Base-by-base conservation (phyloP, 2,329 filamentous ascomycete genomes). In the Stagonosporopsis cucurbitacearum region DNA sequence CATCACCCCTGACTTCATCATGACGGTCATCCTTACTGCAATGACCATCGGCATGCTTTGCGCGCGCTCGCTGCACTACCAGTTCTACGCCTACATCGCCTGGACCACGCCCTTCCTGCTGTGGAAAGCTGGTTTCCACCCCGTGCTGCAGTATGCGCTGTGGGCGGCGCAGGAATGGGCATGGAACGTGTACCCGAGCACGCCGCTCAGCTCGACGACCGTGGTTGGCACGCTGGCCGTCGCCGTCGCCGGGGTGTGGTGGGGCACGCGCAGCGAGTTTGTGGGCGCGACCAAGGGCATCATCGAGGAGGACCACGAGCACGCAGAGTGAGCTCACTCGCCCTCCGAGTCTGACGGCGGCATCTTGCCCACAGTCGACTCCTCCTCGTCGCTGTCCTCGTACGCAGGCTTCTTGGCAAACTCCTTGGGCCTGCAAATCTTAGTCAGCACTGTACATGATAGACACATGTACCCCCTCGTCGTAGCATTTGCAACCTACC, bases 141-240 rank as follows among this genome's bases (percentile, higher is more conserved):
- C 89, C 0, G 70, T 88, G 11, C 68, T 89, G 28, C 84, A 92
- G 64, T 88, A 88, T 68, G 78, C 77, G 4, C 76, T 93, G 9
- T 96, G 91, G 89, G 83, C 81, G 3, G 81, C 85, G 56, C 93
- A 97, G 76, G 93, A 97, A 75, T 93, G 89, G 88, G 91, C 90
- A 12, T 97, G 93, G 93, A 96, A 97, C 66, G 86, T 93, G 9
- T 97, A 90, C 72, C 93, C 93, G n/a, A 96, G 92, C 72, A 89
- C 88, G 30, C 76, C 81, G 50, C 61, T 72, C 32, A 90, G 88
- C 73, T 90, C 88, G 6, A 75, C 77, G 59, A 78, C 83, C 6
- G 93, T 92, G 8, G 90, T 99, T 13, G 82, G 81, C 22, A 85
- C 86, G 35, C 79, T 98, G 66, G 85, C 86, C 17, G 71, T 84